Conservation (phyloP, 2,329 filamentous ascomycete genomes). For the Penicillium sp. region DNA sequence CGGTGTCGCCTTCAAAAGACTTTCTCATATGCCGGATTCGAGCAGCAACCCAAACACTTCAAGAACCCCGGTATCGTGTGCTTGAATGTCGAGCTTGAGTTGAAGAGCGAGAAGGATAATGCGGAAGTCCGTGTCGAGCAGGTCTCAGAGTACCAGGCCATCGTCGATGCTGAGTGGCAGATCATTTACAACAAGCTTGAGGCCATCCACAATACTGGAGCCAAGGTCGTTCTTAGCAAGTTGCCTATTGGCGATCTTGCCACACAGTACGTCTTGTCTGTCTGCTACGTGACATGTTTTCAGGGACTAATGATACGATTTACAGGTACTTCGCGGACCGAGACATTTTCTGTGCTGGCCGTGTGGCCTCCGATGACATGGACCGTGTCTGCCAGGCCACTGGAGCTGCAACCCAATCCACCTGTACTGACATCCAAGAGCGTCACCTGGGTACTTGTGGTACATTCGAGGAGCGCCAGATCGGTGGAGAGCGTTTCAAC, state of each 20-base stretch:
- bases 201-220: constrained; percentile 86
- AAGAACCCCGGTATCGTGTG: constrained; percentile 93
- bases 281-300: not conserved
- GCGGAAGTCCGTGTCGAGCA: constrained; percentile 97
- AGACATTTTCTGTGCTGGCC: constrained; percentile 96
- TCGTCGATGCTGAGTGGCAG: constrained; percentile 98
- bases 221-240: constrained; percentile 96
- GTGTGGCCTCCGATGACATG: constrained; percentile 87
- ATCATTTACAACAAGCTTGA: constrained; percentile 99
- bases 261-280: constrained; percentile 63
- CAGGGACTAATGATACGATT: not conserved
- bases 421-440: constrained; percentile 88
- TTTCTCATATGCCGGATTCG: constrained; percentile 97
- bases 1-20: constrained; percentile 99
- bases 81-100: constrained; percentile 93
- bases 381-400: constrained; percentile 95
- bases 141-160: constrained; percentile 98
- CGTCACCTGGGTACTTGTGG: constrained; percentile 91
- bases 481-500: constrained; percentile 96
- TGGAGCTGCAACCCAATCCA: constrained; percentile 87
- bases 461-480: constrained; percentile 90
- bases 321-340: constrained; percentile 83
- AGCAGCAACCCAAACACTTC: constrained; percentile 97
- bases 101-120: constrained; percentile 99
- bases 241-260: constrained; percentile 95